These are phyloP conservation scores for Eimeria acervulina DNA, from an alignment of 169 alveolate genomes.

Conservation along the genomic window DNA sequence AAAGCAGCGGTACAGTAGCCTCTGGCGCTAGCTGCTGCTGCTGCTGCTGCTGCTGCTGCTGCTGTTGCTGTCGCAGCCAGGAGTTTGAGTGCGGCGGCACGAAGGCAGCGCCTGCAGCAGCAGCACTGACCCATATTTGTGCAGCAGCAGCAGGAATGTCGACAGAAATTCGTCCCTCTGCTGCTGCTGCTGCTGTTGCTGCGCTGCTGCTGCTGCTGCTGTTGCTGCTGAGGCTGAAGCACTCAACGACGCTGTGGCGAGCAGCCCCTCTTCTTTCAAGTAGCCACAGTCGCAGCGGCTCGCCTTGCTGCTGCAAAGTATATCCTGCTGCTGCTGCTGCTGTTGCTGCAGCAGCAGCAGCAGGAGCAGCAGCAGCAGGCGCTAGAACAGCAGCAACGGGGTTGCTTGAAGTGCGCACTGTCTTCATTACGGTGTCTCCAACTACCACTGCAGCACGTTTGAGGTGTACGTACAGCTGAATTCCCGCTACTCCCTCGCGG, in stretches of 20 bases:
- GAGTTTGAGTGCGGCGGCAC: no score
- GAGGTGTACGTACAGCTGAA: conserved; percentile 56
- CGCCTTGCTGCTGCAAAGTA: not conserved
- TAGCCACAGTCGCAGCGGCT: conserved; percentile 19
- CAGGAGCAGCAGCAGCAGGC: not conserved
- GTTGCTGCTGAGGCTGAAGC: no score
- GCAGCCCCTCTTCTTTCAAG: not conserved
- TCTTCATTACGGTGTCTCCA: not conserved
- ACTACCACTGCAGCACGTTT: not conserved
- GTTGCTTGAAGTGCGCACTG: not conserved
- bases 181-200: not conserved
- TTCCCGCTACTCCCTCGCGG: not conserved
- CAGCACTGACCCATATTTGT: conserved; percentile 12
- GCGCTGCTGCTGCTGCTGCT: no score
- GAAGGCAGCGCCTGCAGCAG: not conserved
- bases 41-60: no score
- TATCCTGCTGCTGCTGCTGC: conserved; percentile 25
- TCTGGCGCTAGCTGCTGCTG: not conserved
- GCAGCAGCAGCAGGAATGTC: conserved; percentile 5
- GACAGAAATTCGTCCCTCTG: not conserved
- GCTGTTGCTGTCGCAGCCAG: no score
- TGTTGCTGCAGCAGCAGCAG: not conserved
- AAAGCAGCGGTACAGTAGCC: no score
- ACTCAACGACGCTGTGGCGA: not conserved
- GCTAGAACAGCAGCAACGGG: conserved; percentile 33